phyloP scores from a whole-genome alignment of 176 grass and related monocot genomes.

The Pontederia paniculata region DNA sequence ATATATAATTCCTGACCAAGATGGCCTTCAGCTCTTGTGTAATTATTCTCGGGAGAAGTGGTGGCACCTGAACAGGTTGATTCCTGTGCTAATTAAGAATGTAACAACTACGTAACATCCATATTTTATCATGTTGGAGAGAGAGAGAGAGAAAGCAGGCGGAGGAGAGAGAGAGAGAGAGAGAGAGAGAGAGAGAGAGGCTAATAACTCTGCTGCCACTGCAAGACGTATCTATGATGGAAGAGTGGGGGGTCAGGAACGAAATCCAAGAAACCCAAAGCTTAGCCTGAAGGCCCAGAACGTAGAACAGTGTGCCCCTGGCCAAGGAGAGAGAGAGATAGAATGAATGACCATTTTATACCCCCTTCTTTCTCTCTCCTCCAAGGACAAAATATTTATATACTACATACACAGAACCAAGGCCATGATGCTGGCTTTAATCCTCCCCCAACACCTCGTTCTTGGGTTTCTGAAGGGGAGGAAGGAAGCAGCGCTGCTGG shows the following conservation, averaged over 20 bases:
- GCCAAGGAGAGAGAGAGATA: not conserved
- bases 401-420: not conserved
- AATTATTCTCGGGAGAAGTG: too few relatives aligned
- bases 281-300: not conserved
- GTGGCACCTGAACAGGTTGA: too few relatives aligned
- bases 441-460: not conserved
- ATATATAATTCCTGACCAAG: too few relatives aligned
- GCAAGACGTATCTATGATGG: constrained; percentile 15
- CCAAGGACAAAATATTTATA: not conserved
- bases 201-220: not conserved
- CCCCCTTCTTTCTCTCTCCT: not conserved
- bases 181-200: not conserved
- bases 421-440: not conserved
- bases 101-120: too few relatives aligned
- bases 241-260: constrained; percentile 6
- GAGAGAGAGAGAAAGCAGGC: constrained; percentile 1
- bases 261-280: constrained; percentile 5
- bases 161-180: not conserved
- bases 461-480: not conserved
- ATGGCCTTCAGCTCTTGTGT: too few relatives aligned
- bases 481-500: not conserved
- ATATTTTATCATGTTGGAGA: not conserved
- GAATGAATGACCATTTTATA: not conserved
- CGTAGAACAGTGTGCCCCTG: not conserved
- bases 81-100: too few relatives aligned